Evolutionary conservation across 2,329 filamentous ascomycete species (phyloP), one percentile per base, ranked within the genome.

Genomic region (Monilinia laxa): DNA sequence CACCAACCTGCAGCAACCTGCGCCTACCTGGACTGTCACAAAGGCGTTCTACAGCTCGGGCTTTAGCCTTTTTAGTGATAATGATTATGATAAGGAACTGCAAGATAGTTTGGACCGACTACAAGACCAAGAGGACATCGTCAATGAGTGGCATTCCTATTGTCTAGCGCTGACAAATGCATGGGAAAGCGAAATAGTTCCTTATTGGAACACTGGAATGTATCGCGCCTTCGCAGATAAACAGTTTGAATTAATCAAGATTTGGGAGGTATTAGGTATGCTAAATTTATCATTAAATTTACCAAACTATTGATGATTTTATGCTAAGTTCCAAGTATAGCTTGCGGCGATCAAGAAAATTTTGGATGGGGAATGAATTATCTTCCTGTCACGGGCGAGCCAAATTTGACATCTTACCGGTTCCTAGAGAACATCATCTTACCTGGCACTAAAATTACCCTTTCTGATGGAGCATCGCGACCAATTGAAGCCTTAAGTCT

Each of bases 101-200:
- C 28, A 55, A 55, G 53, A 55, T n/a, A 55, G 53, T 55, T 20
- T 55, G 28, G 35, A 11, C 20, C 53, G 28, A 55, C 28, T 55
- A 20, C 16, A 55, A n/a, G 6, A 38, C 16, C 28, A 55, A 55
- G 9, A 55, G 20, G 53, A 55, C 1, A 12, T 55, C 20, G 7
- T 55, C 5, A 55, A 55, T 31, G 28, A 35, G 53, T 55, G 53
- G 53, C 7, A 55, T 10, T 55, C 53, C 6, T 55, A 55, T 38
- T 55, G 53, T 23, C 16, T n/a, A 2, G 20, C 14, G 16, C 18
- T 55, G 28, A n/a, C 53, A 38, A 38, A 18, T 9, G 7, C 28
- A n/a, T 55, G 53, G 53, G 31, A 55, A 10, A 12, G 6, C 10
- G 9, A 31, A 31, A 55, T 55, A 20, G 20, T 38, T 38, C 25